Percentiles rank a stretch among this genome's conserved stretches.
These are phyloP conservation scores for Diutina catenulata DNA, from an alignment of 1,139 yeast genomes.

Conservation along the genomic window DNA sequence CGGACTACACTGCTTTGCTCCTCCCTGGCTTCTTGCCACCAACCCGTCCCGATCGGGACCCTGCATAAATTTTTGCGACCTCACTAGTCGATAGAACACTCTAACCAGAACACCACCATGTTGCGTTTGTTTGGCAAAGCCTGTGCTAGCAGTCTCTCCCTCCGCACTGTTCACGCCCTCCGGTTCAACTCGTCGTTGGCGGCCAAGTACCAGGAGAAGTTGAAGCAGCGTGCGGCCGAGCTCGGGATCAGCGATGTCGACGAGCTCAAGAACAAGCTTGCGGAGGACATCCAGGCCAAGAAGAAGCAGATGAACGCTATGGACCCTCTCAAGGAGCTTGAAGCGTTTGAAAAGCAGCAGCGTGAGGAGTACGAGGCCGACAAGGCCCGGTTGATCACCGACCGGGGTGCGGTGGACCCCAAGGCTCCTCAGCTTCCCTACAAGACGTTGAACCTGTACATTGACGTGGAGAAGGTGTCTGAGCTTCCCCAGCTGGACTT, in stretches of 20 bases:
- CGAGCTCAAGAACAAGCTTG: slow-evolving; percentile 51
- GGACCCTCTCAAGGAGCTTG: slow-evolving; percentile 63
- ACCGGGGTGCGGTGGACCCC: slow-evolving; percentile 37
- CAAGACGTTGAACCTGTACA: slow-evolving; percentile 59
- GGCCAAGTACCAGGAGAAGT: slow-evolving; percentile 18
- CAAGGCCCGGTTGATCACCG: slow-evolving; percentile 19
- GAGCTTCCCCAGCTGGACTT: slow-evolving; percentile 53
- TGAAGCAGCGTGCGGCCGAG: slow-evolving; percentile 24
- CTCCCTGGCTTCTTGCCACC: too few species aligned
- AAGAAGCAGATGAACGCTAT: slow-evolving; percentile 46
- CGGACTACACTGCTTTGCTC: too few species aligned
- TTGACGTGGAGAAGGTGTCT: slow-evolving; percentile 56
- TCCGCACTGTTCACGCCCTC: too few species aligned
- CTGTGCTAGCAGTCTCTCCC: too few species aligned
- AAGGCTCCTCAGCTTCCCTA: slow-evolving; percentile 40
- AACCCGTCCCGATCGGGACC: too few species aligned
- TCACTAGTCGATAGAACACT: too few species aligned
- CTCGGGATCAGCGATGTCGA: slow-evolving; percentile 36
- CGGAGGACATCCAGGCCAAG: slow-evolving; percentile 46
- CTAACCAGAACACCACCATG: too few species aligned
- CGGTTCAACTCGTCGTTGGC: slow-evolving; percentile 2
- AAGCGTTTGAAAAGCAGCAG: slow-evolving; percentile 37
- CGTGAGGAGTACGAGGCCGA: slow-evolving; percentile 15
- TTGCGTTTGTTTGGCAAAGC: too few species aligned
- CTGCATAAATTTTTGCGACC: too few species aligned